A percentile compares a stretch with the other conserved stretches of the same genome.
Evolutionary conservation across 2,329 filamentous ascomycete species (phyloP).

Genomic region (Colletotrichum echinochloae): DNA sequence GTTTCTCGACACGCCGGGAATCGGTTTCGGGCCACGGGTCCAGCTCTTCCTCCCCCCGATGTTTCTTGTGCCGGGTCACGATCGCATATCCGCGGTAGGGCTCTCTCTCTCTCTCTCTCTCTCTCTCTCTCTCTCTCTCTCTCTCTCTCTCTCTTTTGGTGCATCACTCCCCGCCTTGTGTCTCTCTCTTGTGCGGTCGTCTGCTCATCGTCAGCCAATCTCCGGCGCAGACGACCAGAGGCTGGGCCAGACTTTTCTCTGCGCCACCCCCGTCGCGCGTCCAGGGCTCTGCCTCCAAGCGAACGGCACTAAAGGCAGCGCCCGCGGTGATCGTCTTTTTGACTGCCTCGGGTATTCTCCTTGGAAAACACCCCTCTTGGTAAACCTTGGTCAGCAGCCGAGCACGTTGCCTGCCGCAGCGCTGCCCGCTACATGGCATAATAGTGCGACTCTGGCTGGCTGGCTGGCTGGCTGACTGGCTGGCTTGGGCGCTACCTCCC

Average conservation of each 20-base stretch:
- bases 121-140: not conserved
- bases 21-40: constrained; percentile 22
- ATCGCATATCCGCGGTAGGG: not conserved
- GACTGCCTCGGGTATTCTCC: constrained; percentile 30
- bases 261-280: not conserved
- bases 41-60: constrained; percentile 2
- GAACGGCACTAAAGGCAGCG: constrained; percentile 31
- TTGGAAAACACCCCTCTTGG: constrained; percentile 26
- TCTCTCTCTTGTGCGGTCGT: constrained; percentile 1
- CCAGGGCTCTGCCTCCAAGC: constrained; percentile 13
- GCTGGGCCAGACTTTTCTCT: constrained; percentile 16
- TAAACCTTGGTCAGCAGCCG: constrained; percentile 27
- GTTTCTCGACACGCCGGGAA: not conserved
- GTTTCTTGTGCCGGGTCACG: not conserved
- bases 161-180: constrained; percentile 8
- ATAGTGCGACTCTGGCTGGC: not conserved
- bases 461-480: no score
- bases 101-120: not conserved
- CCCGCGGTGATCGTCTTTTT: constrained; percentile 31
- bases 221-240: constrained; percentile 14
- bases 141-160: not conserved
- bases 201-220: constrained; percentile 15
- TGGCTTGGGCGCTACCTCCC: no score
- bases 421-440: not conserved
- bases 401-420: constrained; percentile 23